Conservation (phyloP, 257 asterid species). For the Verbascum thapsus region DNA sequence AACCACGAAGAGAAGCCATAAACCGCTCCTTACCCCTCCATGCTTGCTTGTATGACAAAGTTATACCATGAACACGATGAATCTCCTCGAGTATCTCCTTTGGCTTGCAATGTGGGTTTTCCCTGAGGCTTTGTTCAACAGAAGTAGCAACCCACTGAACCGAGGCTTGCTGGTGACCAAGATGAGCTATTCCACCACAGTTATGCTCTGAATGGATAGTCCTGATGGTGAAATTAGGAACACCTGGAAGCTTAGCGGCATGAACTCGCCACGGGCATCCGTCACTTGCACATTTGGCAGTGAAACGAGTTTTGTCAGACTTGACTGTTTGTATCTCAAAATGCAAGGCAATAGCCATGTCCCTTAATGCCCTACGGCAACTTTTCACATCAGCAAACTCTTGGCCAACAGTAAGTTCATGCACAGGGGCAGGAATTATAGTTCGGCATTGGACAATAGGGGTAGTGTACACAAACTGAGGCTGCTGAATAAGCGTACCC, state of each 20-base stretch:
- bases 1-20: constrained; percentile 63
- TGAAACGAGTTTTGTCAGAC: constrained; percentile 72
- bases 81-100: constrained; percentile 78
- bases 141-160: constrained; percentile 77
- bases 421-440: constrained; percentile 36
- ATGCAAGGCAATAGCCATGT: constrained; percentile 68
- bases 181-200: constrained; percentile 62
- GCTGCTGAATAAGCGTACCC: constrained; percentile 34
- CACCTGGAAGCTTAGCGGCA: constrained; percentile 75
- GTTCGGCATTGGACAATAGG: constrained; percentile 57
- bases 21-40: constrained; percentile 77
- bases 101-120: constrained; percentile 68
- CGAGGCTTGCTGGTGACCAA: constrained; percentile 81
- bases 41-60: constrained; percentile 76
- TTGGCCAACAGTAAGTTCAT: constrained; percentile 65
- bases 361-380: constrained; percentile 70
- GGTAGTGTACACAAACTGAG: constrained; percentile 43
- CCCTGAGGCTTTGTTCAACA: constrained; percentile 56
- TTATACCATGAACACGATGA: constrained; percentile 66
- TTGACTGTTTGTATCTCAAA: constrained; percentile 76
- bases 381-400: constrained; percentile 69
- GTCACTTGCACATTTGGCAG: constrained; percentile 73
- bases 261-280: constrained; percentile 81
- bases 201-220: constrained; percentile 61
- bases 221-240: constrained; percentile 64